Base-by-base conservation (phyloP, 345 rosid species). In the Sisymbrium altissimum region DNA sequence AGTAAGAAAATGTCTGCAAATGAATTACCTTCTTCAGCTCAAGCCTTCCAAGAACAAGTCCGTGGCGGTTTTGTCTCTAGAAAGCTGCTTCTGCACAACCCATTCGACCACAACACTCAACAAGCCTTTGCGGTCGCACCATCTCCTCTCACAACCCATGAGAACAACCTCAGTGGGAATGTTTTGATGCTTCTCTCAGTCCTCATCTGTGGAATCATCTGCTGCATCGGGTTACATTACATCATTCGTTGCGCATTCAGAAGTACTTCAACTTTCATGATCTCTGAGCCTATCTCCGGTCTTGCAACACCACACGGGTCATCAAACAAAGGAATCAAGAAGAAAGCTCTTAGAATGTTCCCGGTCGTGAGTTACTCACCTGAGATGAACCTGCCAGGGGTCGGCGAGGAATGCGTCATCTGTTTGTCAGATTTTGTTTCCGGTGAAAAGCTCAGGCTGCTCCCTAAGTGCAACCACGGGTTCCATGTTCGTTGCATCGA, bases 391-490 rank as follows among this genome's bases (percentile, higher is more conserved):
- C 70, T 84, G 11, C 77, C 79, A 0, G 84, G 92, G 3, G 39
- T 84, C 18, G 88, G 79, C n/a, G 79, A 81, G 7, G 86, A 85
- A 50, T 87, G 92, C 18, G 81, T 68, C 30, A 87, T 87, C 19
- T 87, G 92, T 76, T 68, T 87, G 38, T 80, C 88, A 0, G 88
- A 83, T 32, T 86, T 81, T 73, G 60, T 69, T 27, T 11, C 68
- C 0, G 84, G 85, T 29, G 92, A 87, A 12, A 59, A 68, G 13
- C 49, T 85, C 9, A 82, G 89, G 55, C 66, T 87, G 27, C 83
- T 89, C 36, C 96, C 92, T 0, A 84, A 83, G 45, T 88, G 91
- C 73, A 82, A 83, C 83, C 95, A 89, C 32, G 88, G 91, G 0
- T 89, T 87, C 70, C 95, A 89, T 48, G 85, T 85, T 21, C 66